Percentiles rank a stretch among this genome's conserved stretches.
Evolutionary conservation across 2,329 filamentous ascomycete genomes (phyloP).

Genomic region (Colletotrichum nymphaeae): DNA sequence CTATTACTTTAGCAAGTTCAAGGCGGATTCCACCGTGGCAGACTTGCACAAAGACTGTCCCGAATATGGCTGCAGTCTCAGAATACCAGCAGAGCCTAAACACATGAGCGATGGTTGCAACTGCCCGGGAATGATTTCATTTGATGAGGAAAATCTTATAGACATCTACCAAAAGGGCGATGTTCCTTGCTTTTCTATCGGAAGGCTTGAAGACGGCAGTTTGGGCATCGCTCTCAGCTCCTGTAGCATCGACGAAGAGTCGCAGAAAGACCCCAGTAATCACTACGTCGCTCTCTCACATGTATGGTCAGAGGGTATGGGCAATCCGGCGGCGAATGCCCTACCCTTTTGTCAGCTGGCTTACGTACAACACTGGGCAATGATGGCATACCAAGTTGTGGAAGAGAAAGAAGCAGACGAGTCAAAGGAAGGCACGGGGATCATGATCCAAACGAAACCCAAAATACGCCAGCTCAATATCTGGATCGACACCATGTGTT

Average conservation of each 20-base stretch:
- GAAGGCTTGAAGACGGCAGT: constrained; percentile 1
- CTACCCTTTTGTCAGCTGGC: constrained; percentile 20
- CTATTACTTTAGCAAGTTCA: constrained; percentile 16
- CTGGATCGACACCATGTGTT: constrained; percentile 22
- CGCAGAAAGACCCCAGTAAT: constrained; percentile 1
- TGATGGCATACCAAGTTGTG: constrained; percentile 8
- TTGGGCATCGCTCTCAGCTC: background rate
- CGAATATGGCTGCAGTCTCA: constrained; percentile 3
- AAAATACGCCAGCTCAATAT: background rate
- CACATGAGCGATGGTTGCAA: background rate
- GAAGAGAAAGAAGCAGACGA: background rate
- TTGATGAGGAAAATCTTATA: constrained; percentile 11
- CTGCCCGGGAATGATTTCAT: constrained; percentile 17
- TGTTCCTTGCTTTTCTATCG: constrained; percentile 21
- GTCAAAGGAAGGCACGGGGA: background rate
- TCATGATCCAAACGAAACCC: background rate
- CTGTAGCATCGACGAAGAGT: constrained; percentile 5
- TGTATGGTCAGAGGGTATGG: constrained; percentile 24
- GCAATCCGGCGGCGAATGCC: background rate
- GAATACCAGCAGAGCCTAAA: background rate
- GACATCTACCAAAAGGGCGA: constrained; percentile 8
- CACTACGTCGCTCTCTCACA: constrained; percentile 22
- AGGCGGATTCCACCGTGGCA: background rate
- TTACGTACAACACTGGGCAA: constrained; percentile 1
- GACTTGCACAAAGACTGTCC: background rate